phyloP scores from a whole-genome alignment of 208 protist species.

The Trypanosoma theileri region DNA sequence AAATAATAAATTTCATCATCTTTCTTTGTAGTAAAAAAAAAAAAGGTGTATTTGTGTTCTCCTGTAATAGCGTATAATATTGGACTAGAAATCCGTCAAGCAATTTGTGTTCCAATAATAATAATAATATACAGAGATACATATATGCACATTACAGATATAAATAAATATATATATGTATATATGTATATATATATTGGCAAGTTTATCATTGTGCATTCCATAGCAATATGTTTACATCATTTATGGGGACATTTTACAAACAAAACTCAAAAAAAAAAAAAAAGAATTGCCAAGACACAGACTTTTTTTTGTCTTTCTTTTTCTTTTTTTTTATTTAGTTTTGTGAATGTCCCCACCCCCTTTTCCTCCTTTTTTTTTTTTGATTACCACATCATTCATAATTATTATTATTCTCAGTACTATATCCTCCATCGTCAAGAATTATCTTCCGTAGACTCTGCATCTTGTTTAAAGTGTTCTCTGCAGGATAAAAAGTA shows the following conservation, averaged over 20 bases:
- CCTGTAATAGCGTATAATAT: neutral
- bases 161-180: constrained; percentile 11
- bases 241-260: too few species aligned
- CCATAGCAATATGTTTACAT: too few species aligned
- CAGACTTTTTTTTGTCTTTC: neutral
- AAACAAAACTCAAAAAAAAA: constrained; percentile 7
- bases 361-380: neutral
- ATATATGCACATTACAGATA: neutral
- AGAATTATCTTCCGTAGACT: neutral
- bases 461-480: constrained; percentile 22
- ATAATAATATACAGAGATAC: constrained; percentile 2
- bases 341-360: neutral
- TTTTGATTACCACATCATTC: neutral
- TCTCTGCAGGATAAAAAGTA: constrained; percentile 71
- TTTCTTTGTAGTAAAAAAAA: neutral
- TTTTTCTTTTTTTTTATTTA: neutral
- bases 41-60: neutral
- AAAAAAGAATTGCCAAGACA: neutral
- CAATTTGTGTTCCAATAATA: neutral
- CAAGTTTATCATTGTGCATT: too few species aligned
- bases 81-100: too few species aligned
- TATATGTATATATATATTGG: constrained; percentile 5
- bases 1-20: neutral
- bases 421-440: neutral
- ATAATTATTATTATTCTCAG: neutral